phyloP scores from a whole-genome alignment of 495 filamentous ascomycete species.

The Tuber microsphaerosporum region DNA sequence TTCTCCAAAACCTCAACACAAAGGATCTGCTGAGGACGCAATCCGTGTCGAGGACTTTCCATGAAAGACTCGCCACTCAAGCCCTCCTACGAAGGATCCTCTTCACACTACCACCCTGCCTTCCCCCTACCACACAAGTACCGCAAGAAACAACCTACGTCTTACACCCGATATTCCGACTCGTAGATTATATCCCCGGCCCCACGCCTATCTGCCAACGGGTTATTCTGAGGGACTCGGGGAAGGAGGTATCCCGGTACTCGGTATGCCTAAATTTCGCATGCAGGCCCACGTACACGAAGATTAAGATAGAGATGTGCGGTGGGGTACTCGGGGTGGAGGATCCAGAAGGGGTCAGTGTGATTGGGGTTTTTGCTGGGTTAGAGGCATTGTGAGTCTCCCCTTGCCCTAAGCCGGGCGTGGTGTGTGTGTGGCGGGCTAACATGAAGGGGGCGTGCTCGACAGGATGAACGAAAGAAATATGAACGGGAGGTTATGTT shows the following conservation, averaged over 20 bases:
- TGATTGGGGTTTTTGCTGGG: slow-evolving; percentile 11
- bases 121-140: not conserved
- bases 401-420: no score
- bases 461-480: not conserved
- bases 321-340: not conserved
- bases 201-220: not conserved
- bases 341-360: slow-evolving; percentile 7
- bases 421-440: not conserved
- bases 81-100: slow-evolving; percentile 3
- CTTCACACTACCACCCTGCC: slow-evolving; percentile 12
- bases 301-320: slow-evolving; percentile 11
- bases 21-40: not conserved
- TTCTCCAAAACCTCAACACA: slow-evolving; percentile 12
- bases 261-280: slow-evolving; percentile 4
- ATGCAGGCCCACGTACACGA: slow-evolving; percentile 1
- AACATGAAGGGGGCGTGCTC: not conserved
- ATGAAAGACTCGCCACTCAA: not conserved
- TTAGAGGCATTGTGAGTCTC: slow-evolving; percentile 13
- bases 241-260: not conserved
- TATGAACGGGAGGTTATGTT: not conserved
- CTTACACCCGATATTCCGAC: slow-evolving; percentile 16
- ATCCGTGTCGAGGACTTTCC: not conserved
- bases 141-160: not conserved
- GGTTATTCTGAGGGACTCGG: not conserved
- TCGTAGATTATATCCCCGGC: slow-evolving; percentile 10